Conservation (phyloP, 108 stramenopile genomes). For the Cyclotella choctawhatcheeana region DNA sequence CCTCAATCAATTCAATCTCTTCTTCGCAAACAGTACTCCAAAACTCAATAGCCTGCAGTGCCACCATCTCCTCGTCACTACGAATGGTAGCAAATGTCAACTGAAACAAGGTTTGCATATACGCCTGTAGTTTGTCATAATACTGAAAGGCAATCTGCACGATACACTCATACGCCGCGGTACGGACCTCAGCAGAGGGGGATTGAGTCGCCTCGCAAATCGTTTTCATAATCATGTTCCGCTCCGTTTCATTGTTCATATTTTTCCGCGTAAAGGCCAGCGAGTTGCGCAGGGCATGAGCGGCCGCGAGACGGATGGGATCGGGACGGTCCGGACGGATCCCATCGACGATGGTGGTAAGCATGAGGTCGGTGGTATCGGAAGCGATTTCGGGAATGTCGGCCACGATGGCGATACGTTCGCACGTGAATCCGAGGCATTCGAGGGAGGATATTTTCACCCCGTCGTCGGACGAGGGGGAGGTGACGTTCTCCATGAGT, state of each 20-base stretch:
- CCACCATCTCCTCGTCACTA: slow-evolving; percentile 84
- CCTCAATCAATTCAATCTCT: slow-evolving; percentile 86
- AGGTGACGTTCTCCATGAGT: slow-evolving; percentile 83
- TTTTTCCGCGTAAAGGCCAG: slow-evolving; percentile 90
- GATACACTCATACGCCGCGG: slow-evolving; percentile 91
- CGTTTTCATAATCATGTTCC: slow-evolving; percentile 94
- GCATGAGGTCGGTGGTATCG: slow-evolving; percentile 92
- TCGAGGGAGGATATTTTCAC: slow-evolving; percentile 90
- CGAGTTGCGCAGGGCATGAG: slow-evolving; percentile 89
- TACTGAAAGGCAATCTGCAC: slow-evolving; percentile 89
- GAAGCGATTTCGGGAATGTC: slow-evolving; percentile 67
- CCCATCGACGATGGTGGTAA: slow-evolving; percentile 97
- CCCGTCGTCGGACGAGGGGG: slow-evolving; percentile 63
- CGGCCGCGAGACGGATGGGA: slow-evolving; percentile 86
- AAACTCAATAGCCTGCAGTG: slow-evolving; percentile 93
- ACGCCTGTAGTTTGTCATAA: slow-evolving; percentile 90
- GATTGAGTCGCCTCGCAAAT: slow-evolving; percentile 93
- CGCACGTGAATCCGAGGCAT: slow-evolving; percentile 96
- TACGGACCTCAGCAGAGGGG: slow-evolving; percentile 69
- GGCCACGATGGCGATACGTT: slow-evolving; percentile 63
- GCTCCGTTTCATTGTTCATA: slow-evolving; percentile 90
- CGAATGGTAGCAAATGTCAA: slow-evolving; percentile 88
- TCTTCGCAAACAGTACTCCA: slow-evolving; percentile 93
- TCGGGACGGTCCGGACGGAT: slow-evolving; percentile 83
- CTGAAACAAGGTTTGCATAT: slow-evolving; percentile 93